Conservation (phyloP, 805 yeast genomes). For the Debaryomyces maramus region DNA sequence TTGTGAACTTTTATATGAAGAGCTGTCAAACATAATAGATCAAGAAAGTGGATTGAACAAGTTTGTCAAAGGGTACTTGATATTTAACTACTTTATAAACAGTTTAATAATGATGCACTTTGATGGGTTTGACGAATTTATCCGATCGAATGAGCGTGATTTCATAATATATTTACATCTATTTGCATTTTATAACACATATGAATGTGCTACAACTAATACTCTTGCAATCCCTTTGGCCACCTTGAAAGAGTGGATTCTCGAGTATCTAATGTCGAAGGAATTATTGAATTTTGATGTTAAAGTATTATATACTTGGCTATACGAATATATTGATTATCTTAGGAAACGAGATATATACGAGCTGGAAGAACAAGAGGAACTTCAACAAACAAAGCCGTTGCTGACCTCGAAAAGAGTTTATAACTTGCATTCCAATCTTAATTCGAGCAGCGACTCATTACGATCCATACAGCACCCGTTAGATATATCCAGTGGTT, state of each 20-base stretch:
- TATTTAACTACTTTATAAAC: conserved; percentile 44
- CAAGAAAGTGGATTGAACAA: conserved; percentile 18
- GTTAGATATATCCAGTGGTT: background rate
- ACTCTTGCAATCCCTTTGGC: conserved; percentile 21
- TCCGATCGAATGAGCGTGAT: conserved; percentile 36
- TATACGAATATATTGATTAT: conserved; percentile 39
- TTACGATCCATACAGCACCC: background rate
- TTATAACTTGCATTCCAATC: conserved; percentile 4
- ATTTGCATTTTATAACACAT: conserved; percentile 39
- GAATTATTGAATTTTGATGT: conserved; percentile 35
- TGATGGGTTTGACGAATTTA: conserved; percentile 42
- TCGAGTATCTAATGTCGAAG: conserved; percentile 30
- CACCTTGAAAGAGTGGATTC: conserved; percentile 21
- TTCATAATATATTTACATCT: conserved; percentile 43
- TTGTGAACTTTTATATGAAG: conserved; percentile 39
- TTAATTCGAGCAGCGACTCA: conserved; percentile 5
- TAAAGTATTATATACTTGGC: conserved; percentile 37
- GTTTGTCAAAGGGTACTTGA: conserved; percentile 39
- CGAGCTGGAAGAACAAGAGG: background rate
- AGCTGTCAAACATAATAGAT: conserved; percentile 17
- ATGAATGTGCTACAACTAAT: conserved; percentile 23
- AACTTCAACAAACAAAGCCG: background rate
- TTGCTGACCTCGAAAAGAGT: conserved; percentile 6
- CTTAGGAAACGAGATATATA: conserved; percentile 27
- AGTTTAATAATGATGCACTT: conserved; percentile 44